phyloP scores from a whole-genome alignment of 2,329 filamentous ascomycete species.

The Myotisia sp. region DNA sequence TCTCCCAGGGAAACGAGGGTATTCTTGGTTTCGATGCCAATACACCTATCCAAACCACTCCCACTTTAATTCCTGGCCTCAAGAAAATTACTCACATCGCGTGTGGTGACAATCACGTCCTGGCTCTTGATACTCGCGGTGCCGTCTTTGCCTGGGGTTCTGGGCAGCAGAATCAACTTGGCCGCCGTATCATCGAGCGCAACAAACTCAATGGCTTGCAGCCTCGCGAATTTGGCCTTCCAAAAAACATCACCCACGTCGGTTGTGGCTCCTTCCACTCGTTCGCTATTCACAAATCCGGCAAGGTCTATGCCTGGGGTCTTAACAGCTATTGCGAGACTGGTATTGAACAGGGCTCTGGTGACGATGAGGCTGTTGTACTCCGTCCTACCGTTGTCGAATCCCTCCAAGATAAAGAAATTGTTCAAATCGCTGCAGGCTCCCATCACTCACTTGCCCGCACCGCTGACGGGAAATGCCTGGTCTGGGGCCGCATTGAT shows the following conservation, averaged over 20 bases:
- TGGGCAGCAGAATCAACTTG: constrained; percentile 55
- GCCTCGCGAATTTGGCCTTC: constrained; percentile 44
- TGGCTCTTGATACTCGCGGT: constrained; percentile 44
- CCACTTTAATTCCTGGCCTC: constrained; percentile 36
- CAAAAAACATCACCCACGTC: constrained; percentile 45
- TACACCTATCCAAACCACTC: constrained; percentile 31
- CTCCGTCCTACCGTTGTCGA: constrained; percentile 56
- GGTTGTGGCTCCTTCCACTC: constrained; percentile 66
- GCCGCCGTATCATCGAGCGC: constrained; percentile 48
- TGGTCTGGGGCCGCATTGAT: constrained; percentile 48
- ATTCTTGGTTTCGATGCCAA: constrained; percentile 43
- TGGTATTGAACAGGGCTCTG: constrained; percentile 48
- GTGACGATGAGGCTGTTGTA: constrained; percentile 56
- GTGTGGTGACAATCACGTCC: constrained; percentile 44
- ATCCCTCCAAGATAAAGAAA: constrained; percentile 47
- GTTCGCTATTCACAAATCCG: constrained; percentile 56
- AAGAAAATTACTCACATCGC: constrained; percentile 41
- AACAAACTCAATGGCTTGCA: constrained; percentile 41
- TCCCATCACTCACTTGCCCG: constrained; percentile 57
- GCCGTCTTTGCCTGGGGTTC: constrained; percentile 51
- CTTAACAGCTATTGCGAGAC: constrained; percentile 79
- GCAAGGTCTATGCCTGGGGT: constrained; percentile 66
- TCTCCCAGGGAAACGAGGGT: constrained; percentile 43
- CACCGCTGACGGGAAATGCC: constrained; percentile 39
- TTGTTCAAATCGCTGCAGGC: constrained; percentile 56